These are phyloP conservation scores for Boletus subcaerulescens DNA, from an alignment of 768 basidiomycete genomes.

Conservation along the genomic window DNA sequence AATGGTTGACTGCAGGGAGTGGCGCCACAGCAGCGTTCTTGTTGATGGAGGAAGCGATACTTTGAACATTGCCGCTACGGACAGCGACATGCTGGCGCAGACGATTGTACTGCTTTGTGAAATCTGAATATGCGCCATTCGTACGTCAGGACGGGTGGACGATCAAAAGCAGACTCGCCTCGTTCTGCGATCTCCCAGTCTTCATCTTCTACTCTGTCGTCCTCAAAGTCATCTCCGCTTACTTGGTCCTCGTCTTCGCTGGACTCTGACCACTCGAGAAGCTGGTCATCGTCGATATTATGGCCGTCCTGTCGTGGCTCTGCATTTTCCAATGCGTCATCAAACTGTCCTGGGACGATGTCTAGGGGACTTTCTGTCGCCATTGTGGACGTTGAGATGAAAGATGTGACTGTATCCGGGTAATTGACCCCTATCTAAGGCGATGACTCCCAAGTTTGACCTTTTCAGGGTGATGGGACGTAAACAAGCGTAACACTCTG, in stretches of 20 bases:
- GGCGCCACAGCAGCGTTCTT: slow-evolving; percentile 50
- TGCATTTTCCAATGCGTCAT: slow-evolving; percentile 49
- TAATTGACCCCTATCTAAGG: slow-evolving; percentile 11
- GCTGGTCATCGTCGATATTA: slow-evolving; percentile 44
- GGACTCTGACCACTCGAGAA: slow-evolving; percentile 30
- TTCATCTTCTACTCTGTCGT: slow-evolving; percentile 74
- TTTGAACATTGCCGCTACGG: slow-evolving; percentile 66
- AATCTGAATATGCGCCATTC: slow-evolving; percentile 56
- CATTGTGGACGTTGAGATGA: slow-evolving; percentile 15
- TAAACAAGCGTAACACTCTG: slow-evolving; percentile 2
- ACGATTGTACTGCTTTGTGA: slow-evolving; percentile 98
- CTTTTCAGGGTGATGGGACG: background rate
- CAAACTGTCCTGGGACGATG: slow-evolving; percentile 55
- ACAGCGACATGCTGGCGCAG: slow-evolving; percentile 88
- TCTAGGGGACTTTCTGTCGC: slow-evolving; percentile 16
- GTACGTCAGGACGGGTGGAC: background rate
- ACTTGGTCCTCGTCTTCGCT: slow-evolving; percentile 31
- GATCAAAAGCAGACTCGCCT: slow-evolving; percentile 43
- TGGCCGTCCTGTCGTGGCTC: slow-evolving; percentile 30
- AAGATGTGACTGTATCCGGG: slow-evolving; percentile 4
- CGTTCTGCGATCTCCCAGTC: slow-evolving; percentile 86
- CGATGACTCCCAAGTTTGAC: background rate
- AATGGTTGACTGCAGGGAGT: slow-evolving; percentile 72
- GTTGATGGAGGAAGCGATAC: slow-evolving; percentile 51
- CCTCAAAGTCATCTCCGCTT: slow-evolving; percentile 51